These are phyloP conservation scores for Cordyceps cateniannulata DNA, from an alignment of 2,329 filamentous ascomycete species.

Conservation along the genomic window DNA sequence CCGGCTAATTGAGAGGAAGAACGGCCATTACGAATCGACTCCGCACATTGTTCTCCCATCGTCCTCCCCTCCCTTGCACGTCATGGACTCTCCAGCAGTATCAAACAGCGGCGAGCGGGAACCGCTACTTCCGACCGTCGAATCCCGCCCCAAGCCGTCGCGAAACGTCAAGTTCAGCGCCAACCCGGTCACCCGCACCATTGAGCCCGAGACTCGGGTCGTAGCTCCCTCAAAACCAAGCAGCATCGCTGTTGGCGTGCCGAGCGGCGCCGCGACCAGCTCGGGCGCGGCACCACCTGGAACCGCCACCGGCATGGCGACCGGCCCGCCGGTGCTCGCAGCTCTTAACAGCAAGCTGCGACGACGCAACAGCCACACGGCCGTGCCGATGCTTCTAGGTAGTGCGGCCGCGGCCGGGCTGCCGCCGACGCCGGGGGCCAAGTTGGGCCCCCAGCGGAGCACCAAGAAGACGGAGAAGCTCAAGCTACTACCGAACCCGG, in stretches of 20 bases:
- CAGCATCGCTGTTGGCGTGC: slow-evolving; percentile 18
- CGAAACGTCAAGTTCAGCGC: slow-evolving; percentile 75
- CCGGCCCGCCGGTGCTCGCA: slow-evolving; percentile 50
- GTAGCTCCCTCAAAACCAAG: slow-evolving; percentile 17
- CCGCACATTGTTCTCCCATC: background rate
- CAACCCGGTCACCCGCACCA: slow-evolving; percentile 56
- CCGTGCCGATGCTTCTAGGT: slow-evolving; percentile 30
- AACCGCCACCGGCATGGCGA: slow-evolving; percentile 14
- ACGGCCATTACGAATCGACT: background rate
- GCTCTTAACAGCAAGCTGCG: slow-evolving; percentile 82
- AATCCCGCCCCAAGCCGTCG: slow-evolving; percentile 36
- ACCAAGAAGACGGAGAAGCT: slow-evolving; percentile 95
- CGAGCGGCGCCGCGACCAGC: slow-evolving; percentile 23
- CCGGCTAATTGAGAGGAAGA: slow-evolving; percentile 5
- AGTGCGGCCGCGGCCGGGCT: too few species aligned
- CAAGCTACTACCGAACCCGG: slow-evolving; percentile 90
- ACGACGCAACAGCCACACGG: slow-evolving; percentile 75
- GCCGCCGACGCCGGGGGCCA: slow-evolving; percentile 37
- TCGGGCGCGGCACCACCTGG: slow-evolving; percentile 28
- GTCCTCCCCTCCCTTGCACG: background rate
- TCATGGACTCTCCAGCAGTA: slow-evolving; percentile 10
- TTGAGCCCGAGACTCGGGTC: slow-evolving; percentile 40
- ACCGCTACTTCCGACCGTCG: slow-evolving; percentile 28
- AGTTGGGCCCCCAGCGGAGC: slow-evolving; percentile 90
- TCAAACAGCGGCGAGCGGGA: slow-evolving; percentile 25